Evolutionary conservation across 1,139 yeast species (phyloP), one percentile per base, ranked within the genome.

Genomic region (Diutina sp.): DNA sequence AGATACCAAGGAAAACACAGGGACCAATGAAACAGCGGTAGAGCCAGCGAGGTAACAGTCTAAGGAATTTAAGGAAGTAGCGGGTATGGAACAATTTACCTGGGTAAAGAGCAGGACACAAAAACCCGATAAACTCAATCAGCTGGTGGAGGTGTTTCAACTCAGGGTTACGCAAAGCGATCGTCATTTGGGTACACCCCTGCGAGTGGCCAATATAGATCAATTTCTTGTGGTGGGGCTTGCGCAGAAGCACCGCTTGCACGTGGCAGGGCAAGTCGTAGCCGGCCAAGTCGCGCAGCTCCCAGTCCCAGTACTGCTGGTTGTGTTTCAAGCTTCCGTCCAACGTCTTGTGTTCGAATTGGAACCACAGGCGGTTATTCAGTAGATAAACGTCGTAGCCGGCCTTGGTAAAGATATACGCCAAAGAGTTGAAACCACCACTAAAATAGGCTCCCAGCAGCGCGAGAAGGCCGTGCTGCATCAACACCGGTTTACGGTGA

Each of bases 341-440:
- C 60, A 63, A 61, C n/a, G 58, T 63, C 1, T 70, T 65, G 67
- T 88, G 95, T 57, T 77, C 72, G 0, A 96, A 89, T 48, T 78
- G 74, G 67, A 90, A 89, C 44, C 96, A 95, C 60, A 96, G 84
- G 58, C 99, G 72, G 66, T 91, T 91, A 66, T 91, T 90, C 0
- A 97, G 98, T 57, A 93, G 69, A 97, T 98, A 93, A 1, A 93
- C 93, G 63, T 93, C 98, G 66, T 78, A 90, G 0, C 96, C 96
- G 41, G 72, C 68, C 29, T 77, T 72, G 51, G 76, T 69, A 35
- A 91, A 72, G 62, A 74, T 78, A 61, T 82, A 84, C 0, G 95
- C 95, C 56, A 93, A 66, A 6, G 95, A 87, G 58, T 87, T 81
- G 57, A 75, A 73, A 0, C 97, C 98, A 21, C 87, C 74, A 0